Base-by-base conservation (phyloP, 805 yeast genomes). In the Wickerhamiella cacticola region DNA sequence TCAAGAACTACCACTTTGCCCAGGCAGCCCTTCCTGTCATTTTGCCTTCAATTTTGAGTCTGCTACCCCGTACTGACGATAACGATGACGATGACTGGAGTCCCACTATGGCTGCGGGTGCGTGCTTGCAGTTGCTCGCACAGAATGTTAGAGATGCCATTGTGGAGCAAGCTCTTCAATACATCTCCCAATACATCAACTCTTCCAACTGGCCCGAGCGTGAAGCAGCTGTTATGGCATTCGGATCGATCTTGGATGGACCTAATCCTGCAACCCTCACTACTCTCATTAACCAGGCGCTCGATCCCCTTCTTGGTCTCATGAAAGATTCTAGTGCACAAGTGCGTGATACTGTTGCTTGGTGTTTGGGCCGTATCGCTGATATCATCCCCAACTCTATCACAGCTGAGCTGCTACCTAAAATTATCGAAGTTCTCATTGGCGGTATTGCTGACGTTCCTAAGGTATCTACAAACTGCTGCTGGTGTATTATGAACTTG, bases 221-320 rank as follows among this genome's bases (percentile, higher is more conserved):
- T 58, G 98, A 92, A 68, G 97, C 97, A 22, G 94, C 97, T 1
- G 96, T 92, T 5, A 92, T 92, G 98, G 96, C 98, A 0, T 92
- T 92, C 63, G 98, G 98, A 28, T 87, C 96, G 10, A 85, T 92
- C 51, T 72, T 92, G 57, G 97, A 87, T 57, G 98, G 98, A 18
- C 96, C 96, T 25, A 88, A 83, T 53, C 74, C 77, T 46, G 76
- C 73, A 2, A 80, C 81, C 59, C 70, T 86, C 58, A 75, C 75
- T 45, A 65, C 67, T 6, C 72, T 87, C 46, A 80, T 89, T 52
- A 76, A 74, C 28, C 89, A 84, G 68, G 96, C 97, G 2, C 70
- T 92, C 53, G 75, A 75, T 28, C 86, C 96, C 18, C 81, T 92
- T 49, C 69, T 88, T 48, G 62, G 63, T 13, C 72, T 89, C 61